Base-by-base conservation (phyloP, 805 yeast species). In the Komagataella pseudopastoris region DNA sequence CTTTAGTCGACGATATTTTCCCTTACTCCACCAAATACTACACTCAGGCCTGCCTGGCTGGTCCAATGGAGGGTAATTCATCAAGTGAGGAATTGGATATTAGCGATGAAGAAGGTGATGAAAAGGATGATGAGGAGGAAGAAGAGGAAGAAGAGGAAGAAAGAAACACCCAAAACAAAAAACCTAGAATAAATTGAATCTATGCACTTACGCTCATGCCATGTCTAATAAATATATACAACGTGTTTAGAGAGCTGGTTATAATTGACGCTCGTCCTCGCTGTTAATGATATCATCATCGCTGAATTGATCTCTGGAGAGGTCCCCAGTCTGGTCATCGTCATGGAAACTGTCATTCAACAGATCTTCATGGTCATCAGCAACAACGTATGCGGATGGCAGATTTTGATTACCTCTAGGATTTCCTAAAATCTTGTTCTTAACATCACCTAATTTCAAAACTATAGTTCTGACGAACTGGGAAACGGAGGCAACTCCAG, bases 11-110 rank as follows among this genome's bases (percentile, higher is more conserved):
- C 48, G 96, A 90, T 59, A 62, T 91, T 46, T 90, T 78, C 61
- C 96, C 96, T 12, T 81, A 82, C 57, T 93, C 96, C 3, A 81
- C 88, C 22, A 86, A 84, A 58, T 84, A 86, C 62, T 91, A 83
- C 59, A 81, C 87, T 6, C 81, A 82, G 59, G 89, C 90, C 0
- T 30, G 39, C 39, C 14, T 30, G 14, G 10, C 39, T 30, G 39
- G 39, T 30, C 39, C 10, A 30, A 78, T 77, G 57, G 85, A 86
- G 49, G 79, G 77, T 0, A 60, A 52, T 6, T 46, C 59, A 14
- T 57, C 62, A 44, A 77, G 79, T 23, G 80, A 75, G 55, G 79
- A 72, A 55, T 64, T 75, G 56, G 80, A 75, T 55, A 60, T 75
- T 45, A 77, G 81, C 56, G 84, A 74, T 44, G 81, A 77, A n/a